A percentile compares a stretch with the other conserved stretches of the same genome.
Evolutionary conservation across 805 yeast genomes (phyloP).

Genomic region (Torulaspora maleeae): DNA sequence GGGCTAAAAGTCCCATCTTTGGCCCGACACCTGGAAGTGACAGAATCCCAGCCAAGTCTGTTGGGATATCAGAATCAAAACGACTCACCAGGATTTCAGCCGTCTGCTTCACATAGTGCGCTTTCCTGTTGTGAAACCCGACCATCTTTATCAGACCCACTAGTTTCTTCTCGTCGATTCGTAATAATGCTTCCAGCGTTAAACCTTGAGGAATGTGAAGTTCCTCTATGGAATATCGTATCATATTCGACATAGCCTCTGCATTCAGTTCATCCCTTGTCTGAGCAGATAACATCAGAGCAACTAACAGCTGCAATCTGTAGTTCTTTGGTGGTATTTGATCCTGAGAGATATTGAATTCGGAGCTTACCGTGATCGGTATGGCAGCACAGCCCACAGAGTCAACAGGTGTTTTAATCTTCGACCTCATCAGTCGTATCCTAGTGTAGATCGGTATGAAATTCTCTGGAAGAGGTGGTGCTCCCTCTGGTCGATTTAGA

Average conservation of each 20-base stretch:
- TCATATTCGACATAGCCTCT: conserved; percentile 61
- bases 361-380: conserved; percentile 38
- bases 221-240: conserved; percentile 44
- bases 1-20: conserved; percentile 80
- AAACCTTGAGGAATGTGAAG: conserved; percentile 44
- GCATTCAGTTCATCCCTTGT: conserved; percentile 86
- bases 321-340: conserved; percentile 36
- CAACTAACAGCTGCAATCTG: conserved; percentile 70
- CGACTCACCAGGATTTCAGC: conserved; percentile 47
- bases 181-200: conserved; percentile 49
- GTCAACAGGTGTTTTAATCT: conserved; percentile 79
- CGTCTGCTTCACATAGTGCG: conserved; percentile 61
- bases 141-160: conserved; percentile 70
- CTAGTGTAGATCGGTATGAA: conserved; percentile 56
- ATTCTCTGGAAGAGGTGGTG: conserved; percentile 37
- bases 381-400: conserved; percentile 74
- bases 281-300: conserved; percentile 85
- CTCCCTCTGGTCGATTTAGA: conserved; percentile 8
- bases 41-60: conserved; percentile 56
- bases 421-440: conserved; percentile 61
- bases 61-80: conserved; percentile 69
- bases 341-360: conserved; percentile 26
- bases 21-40: conserved; percentile 91
- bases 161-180: conserved; percentile 49
- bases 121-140: conserved; percentile 82